Base-by-base conservation (phyloP, 2,329 filamentous ascomycete species). In the Triangularia setosa region DNA sequence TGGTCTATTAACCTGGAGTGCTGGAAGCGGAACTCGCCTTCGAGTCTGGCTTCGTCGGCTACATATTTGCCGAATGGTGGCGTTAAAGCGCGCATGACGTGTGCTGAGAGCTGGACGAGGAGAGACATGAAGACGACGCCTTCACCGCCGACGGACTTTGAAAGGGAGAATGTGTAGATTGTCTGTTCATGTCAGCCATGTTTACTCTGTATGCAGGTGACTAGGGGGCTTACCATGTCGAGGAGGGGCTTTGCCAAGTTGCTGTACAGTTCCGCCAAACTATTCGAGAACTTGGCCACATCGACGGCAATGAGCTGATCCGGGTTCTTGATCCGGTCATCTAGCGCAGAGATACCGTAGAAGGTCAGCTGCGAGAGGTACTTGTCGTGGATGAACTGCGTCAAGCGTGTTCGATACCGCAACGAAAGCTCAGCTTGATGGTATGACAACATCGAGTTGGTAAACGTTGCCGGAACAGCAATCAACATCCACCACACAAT, bases 401-500 rank as follows among this genome's bases (percentile, higher is more conserved):
- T 99, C 33, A 99, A 83, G 55, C 95, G 88, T 44, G 93, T 94
- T 67, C 95, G 89, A 77, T 99, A 99, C 73, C 94, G 91, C 28
- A 99, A 82, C 0, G 94, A 93, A 53, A 99, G 85, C 75, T 96
- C 93, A 73, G 93, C 96, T 80, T 99, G 95, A 74, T 99, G 95
- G 76, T 97, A 98, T 25, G 93, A 96, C 53, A 98, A 84, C 95
- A 99, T 99, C 0, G 93, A 97, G 77, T 99, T 99, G 48, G 95
- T 99, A 75, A 98, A 97, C 0, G 95, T 98, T 1, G 95, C 95
- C 9, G 95, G 95, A 16, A 99, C 84, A 25, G 95, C 94, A 69
- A 99, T 95, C 62, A 94, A 76, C 95, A 99, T 99, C 95, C 95
- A 99, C 93, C 94, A 97, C 5, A 96, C 86, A 71, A 99, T 88